These are phyloP conservation scores for Fusarium decemcellulare DNA, from an alignment of 2,329 filamentous ascomycete genomes.

Conservation along the genomic window DNA sequence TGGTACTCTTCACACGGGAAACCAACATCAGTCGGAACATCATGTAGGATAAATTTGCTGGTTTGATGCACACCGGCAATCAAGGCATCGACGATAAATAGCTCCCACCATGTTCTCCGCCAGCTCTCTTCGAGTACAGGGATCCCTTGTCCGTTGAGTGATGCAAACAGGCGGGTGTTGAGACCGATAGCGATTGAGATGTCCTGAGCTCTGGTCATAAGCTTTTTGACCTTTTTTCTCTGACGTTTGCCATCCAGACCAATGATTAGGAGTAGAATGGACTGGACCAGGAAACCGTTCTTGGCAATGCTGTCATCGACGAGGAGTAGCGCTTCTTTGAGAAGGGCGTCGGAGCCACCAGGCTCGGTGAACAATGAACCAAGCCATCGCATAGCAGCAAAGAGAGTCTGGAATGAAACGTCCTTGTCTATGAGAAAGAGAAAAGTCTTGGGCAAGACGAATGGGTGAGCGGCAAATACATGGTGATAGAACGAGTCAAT, in stretches of 20 bases:
- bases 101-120: slow-evolving; percentile 91
- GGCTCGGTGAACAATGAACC: slow-evolving; percentile 68
- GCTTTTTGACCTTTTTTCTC: slow-evolving; percentile 74
- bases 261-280: slow-evolving; percentile 81
- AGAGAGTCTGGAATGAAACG: slow-evolving; percentile 61
- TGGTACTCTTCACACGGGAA: slow-evolving; percentile 86
- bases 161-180: slow-evolving; percentile 77
- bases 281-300: slow-evolving; percentile 79
- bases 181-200: slow-evolving; percentile 82
- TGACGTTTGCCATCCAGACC: slow-evolving; percentile 83
- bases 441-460: slow-evolving; percentile 67
- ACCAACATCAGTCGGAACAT: slow-evolving; percentile 75
- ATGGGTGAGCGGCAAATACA: slow-evolving; percentile 70
- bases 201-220: slow-evolving; percentile 77
- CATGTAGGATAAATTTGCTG: slow-evolving; percentile 77
- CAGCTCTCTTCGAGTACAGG: slow-evolving; percentile 83
- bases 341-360: slow-evolving; percentile 61
- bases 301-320: slow-evolving; percentile 61
- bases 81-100: slow-evolving; percentile 84
- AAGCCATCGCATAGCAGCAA: slow-evolving; percentile 68
- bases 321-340: slow-evolving; percentile 70
- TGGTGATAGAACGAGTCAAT: slow-evolving; percentile 70
- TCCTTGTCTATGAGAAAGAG: slow-evolving; percentile 64
- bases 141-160: slow-evolving; percentile 72
- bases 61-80: slow-evolving; percentile 83